These are phyloP conservation scores for Chalciporus chontae DNA, from an alignment of 768 basidiomycete genomes.

Conservation along the genomic window DNA sequence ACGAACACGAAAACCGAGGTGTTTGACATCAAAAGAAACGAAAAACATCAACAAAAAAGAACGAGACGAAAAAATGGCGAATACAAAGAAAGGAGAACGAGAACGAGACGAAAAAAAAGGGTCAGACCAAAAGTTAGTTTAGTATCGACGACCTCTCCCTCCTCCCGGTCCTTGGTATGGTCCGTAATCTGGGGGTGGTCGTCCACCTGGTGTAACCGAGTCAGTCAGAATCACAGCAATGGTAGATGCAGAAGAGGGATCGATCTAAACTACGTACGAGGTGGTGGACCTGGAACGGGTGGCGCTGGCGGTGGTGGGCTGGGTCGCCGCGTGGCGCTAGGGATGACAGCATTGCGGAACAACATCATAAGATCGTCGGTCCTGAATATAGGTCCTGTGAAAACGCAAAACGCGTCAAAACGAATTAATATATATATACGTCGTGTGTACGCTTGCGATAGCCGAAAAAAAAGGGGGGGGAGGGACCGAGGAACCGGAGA, in stretches of 20 bases:
- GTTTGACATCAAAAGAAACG: too few species aligned
- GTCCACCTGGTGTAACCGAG: constrained; percentile 42
- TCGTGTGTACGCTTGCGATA: constrained; percentile 4
- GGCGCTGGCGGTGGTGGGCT: constrained; percentile 62
- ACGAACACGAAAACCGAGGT: too few species aligned
- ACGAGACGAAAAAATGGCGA: constrained; percentile 16
- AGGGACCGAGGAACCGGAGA: too few species aligned
- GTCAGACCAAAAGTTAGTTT: constrained; percentile 22
- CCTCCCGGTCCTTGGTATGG: constrained; percentile 77
- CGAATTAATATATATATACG: constrained; percentile 8
- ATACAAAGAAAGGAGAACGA: too few species aligned
- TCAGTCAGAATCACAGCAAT: constrained; percentile 8
- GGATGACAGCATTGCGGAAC: constrained; percentile 78
- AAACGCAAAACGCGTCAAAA: constrained; percentile 1
- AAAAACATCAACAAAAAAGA: constrained; percentile 3
- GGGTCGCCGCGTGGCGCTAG: constrained; percentile 47
- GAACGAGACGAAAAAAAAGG: constrained; percentile 12
- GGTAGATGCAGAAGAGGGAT: not conserved
- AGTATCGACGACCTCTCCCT: constrained; percentile 42
- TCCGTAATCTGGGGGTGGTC: constrained; percentile 83
- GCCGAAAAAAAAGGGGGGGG: constrained; percentile 5
- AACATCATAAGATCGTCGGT: constrained; percentile 88
- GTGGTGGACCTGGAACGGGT: constrained; percentile 44
- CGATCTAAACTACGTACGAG: constrained; percentile 35
- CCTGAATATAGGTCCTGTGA: constrained; percentile 80